These are phyloP conservation scores for Phytopythium kandeliae DNA, from an alignment of 352 stramenopile species.

Conservation along the genomic window DNA sequence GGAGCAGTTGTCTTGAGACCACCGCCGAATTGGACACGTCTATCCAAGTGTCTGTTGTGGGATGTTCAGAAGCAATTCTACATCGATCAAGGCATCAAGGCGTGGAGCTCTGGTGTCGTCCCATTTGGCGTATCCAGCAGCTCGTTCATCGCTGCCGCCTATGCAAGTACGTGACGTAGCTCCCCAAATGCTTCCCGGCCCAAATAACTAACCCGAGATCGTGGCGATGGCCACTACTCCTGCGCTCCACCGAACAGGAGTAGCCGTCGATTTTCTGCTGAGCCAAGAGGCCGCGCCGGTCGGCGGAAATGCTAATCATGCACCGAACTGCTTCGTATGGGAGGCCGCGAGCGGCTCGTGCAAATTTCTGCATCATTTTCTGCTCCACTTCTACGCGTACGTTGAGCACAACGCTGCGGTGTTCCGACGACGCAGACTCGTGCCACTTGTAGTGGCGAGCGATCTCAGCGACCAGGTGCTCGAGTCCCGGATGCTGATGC, in stretches of 20 bases:
- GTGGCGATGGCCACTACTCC: too few relatives aligned
- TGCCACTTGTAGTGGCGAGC: conserved; percentile 58
- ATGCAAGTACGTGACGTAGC: conserved; percentile 49
- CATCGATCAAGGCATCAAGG: conserved; percentile 58
- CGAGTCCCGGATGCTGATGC: conserved; percentile 46
- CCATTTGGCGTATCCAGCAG: conserved; percentile 79
- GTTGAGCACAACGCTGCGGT: conserved; percentile 4
- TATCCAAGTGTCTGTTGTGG: conserved; percentile 64
- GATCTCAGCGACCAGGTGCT: conserved; percentile 74
- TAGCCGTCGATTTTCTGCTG: conserved; percentile 46
- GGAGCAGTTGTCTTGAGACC: background rate
- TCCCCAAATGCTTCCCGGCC: too few relatives aligned
- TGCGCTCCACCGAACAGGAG: too few relatives aligned
- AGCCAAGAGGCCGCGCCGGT: background rate
- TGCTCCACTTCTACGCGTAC: conserved; percentile 49
- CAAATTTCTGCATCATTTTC: conserved; percentile 74
- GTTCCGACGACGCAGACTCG: conserved; percentile 21
- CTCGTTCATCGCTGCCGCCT: conserved; percentile 61
- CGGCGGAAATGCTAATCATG: background rate
- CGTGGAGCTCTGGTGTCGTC: conserved; percentile 67
- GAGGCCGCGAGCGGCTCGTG: conserved; percentile 77
- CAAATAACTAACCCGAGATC: too few relatives aligned
- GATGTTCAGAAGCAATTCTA: conserved; percentile 80
- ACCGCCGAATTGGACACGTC: conserved; percentile 8
- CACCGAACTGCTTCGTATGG: conserved; percentile 76